Evolutionary conservation across 2,329 filamentous ascomycete species (phyloP), one percentile per base, ranked within the genome.

Genomic region (Aspergillus nomiae): DNA sequence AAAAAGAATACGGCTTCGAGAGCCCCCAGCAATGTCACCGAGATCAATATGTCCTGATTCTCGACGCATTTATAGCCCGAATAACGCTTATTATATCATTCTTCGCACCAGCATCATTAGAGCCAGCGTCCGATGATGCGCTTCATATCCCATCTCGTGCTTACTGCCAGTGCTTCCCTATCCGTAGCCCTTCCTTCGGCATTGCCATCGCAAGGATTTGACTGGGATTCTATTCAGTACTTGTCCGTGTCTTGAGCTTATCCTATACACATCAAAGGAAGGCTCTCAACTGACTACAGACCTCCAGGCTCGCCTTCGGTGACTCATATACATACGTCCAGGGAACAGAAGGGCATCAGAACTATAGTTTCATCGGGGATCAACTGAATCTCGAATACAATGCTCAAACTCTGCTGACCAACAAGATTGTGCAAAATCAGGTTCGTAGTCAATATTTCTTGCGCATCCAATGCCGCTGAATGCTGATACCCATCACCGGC

Each of bases 361-460:
- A 85, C 63, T 85, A 77, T 67, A 84, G 81, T 60, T 87, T 85
- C 73, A 86, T 87, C 53, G 83, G 83, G n/a, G 82, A 84, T 64
- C 76, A 78, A 54, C 73, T 82, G n/a, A 75, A 84, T 61, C 78
- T 81, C 36, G 73, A 77, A 30, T 86, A 81, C 67, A 79, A 80
- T 0, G 72, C 80, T 0, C 59, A 76, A 9, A 71, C 80, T 16
- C 77, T 86, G 0, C 74, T 86, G 16, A 73, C 73, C 1, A 75
- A 84, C 67, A 73, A 78, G 62, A 86, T 86, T 62, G 79, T 85
- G 2, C 83, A 86, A 48, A 85, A 86, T 45, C 71, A 72, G 63
- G 72, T 72, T 56, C 62, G 67, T 50, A 54, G 36, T 46, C 30
- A 53, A 8, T 8, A 8, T 19, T 50, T 19, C 5, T 50, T 26